Evolutionary conservation across 1,284 basidiomycete species (phyloP).

Genomic region (Pseudozyma flocculosa): DNA sequence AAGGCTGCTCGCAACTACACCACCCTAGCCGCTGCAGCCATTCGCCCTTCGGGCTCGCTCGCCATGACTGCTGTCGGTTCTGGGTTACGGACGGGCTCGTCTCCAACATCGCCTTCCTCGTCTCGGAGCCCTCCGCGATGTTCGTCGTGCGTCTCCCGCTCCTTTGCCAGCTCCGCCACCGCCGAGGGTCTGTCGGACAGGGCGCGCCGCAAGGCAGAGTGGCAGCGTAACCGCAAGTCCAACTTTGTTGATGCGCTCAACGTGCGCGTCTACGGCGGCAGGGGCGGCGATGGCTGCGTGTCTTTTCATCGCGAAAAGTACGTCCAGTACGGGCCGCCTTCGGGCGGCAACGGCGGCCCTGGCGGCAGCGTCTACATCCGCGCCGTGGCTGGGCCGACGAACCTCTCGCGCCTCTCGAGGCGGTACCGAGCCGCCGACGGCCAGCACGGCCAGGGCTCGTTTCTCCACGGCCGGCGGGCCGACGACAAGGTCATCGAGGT

Average conservation of each 20-base stretch:
- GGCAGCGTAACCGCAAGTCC: constrained; percentile 39
- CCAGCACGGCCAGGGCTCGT: constrained; percentile 51
- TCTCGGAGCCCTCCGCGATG: background rate
- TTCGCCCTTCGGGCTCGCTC: no score
- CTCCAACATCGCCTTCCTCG: background rate
- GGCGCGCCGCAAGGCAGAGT: constrained; percentile 41
- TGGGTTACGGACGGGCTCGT: no score
- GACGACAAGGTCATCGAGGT: constrained; percentile 47
- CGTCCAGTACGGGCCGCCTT: constrained; percentile 54
- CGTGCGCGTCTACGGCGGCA: constrained; percentile 42
- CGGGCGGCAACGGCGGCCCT: constrained; percentile 52
- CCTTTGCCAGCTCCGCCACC: constrained; percentile 11
- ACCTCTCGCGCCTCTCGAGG: constrained; percentile 43
- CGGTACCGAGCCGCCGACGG: constrained; percentile 43
- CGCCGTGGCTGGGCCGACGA: constrained; percentile 36
- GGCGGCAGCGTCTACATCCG: constrained; percentile 52
- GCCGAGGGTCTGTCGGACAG: constrained; percentile 4
- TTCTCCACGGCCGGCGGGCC: constrained; percentile 42
- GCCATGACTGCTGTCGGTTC: no score
- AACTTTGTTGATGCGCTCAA: constrained; percentile 51
- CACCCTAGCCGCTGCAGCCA: no score
- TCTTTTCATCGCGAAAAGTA: constrained; percentile 56
- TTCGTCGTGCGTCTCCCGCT: background rate
- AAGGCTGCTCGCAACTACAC: no score
- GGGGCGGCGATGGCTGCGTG: constrained; percentile 56